A percentile compares a stretch with the other conserved stretches of the same genome.
Conservation (phyloP, 768 basidiomycete species). For the Lactarius indigo region DNA sequence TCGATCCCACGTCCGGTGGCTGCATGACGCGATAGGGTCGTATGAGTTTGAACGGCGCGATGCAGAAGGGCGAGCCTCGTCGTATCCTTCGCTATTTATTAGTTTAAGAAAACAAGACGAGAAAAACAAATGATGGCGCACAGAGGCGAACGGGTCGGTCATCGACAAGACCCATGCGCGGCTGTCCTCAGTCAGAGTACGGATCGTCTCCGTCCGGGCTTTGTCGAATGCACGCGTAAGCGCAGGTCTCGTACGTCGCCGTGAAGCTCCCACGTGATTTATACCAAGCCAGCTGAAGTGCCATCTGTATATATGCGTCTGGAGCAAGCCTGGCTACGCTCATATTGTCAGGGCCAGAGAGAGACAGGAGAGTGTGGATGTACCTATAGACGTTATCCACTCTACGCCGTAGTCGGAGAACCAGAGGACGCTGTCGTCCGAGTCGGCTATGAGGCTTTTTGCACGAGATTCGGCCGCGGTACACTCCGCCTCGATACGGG, state of each 20-base stretch:
- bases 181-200: slow-evolving; percentile 69
- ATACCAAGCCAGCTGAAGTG: slow-evolving; percentile 89
- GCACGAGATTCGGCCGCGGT: slow-evolving; percentile 55
- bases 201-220: slow-evolving; percentile 88
- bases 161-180: slow-evolving; percentile 75
- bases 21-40: slow-evolving; percentile 67
- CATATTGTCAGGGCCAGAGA: not conserved
- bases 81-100: slow-evolving; percentile 15
- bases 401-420: slow-evolving; percentile 80
- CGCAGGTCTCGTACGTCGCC: slow-evolving; percentile 90
- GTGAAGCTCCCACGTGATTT: slow-evolving; percentile 70
- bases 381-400: slow-evolving; percentile 79
- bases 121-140: slow-evolving; percentile 31
- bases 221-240: slow-evolving; percentile 82
- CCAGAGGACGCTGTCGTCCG: slow-evolving; percentile 80
- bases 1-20: slow-evolving; percentile 84
- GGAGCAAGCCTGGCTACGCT: slow-evolving; percentile 53
- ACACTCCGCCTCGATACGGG: slow-evolving; percentile 53
- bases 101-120: not conserved
- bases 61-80: slow-evolving; percentile 51
- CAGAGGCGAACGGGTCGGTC: slow-evolving; percentile 50
- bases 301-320: slow-evolving; percentile 90
- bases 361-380: slow-evolving; percentile 28
- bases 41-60: slow-evolving; percentile 69
- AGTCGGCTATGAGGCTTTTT: slow-evolving; percentile 60